A percentile compares a stretch with the other conserved stretches of the same genome.
Evolutionary conservation across 768 basidiomycete species (phyloP).

Genomic region (Candolleomyces eurysporus): DNA sequence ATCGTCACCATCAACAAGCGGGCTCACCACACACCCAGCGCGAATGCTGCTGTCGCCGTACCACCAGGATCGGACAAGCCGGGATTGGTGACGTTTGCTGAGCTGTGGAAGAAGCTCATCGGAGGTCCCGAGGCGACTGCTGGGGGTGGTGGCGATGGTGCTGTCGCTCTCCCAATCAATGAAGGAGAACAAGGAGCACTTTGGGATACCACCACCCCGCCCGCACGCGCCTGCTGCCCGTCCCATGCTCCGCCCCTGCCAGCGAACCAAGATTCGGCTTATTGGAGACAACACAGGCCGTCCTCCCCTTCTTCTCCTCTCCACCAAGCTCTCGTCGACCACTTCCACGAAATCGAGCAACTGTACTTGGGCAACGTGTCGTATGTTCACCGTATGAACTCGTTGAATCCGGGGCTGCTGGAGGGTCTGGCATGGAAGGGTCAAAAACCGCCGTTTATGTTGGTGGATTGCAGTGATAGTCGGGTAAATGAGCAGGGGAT

Average conservation of each 20-base stretch:
- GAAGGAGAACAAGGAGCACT: no score
- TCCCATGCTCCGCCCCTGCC: neutral
- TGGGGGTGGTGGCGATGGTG: no score
- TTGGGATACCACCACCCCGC: no score
- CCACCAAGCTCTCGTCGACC: slow-evolving; percentile 12
- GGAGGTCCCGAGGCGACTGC: no score
- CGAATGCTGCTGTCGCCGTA: no score
- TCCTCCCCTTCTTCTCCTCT: neutral
- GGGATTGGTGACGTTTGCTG: no score
- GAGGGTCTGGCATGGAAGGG: slow-evolving; percentile 15
- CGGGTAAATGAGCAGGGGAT: slow-evolving; percentile 31
- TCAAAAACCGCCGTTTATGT: slow-evolving; percentile 29
- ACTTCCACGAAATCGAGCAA: slow-evolving; percentile 15
- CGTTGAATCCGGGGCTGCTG: slow-evolving; percentile 9
- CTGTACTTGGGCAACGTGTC: slow-evolving; percentile 14
- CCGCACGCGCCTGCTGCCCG: neutral
- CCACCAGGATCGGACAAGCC: no score
- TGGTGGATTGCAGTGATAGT: slow-evolving; percentile 31
- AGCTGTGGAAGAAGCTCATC: no score
- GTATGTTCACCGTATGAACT: slow-evolving; percentile 1
- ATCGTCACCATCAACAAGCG: no score
- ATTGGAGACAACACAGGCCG: neutral
- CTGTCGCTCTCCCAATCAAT: no score
- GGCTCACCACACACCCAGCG: no score
- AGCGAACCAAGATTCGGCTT: neutral